Evolutionary conservation across 2,329 filamentous ascomycete species (phyloP).

Genomic region (Aureobasidium leucospermi): DNA sequence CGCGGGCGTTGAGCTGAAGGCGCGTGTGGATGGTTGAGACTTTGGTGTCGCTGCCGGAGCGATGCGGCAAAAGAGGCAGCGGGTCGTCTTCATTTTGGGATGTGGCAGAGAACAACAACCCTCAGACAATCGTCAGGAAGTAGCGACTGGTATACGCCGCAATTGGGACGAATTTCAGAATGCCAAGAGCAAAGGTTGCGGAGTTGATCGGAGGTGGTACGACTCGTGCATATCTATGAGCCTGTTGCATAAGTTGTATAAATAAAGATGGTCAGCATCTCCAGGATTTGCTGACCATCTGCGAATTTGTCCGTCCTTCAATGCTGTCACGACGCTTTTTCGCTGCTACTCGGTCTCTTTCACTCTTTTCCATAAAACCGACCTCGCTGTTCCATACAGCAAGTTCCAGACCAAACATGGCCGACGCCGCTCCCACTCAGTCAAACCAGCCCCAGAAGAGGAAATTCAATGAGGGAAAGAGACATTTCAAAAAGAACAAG

Average conservation of each 20-base stretch:
- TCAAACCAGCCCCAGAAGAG: slow-evolving; percentile 23
- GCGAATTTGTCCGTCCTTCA: background rate
- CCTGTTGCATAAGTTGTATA: background rate
- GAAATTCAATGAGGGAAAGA: slow-evolving; percentile 30
- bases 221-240: background rate
- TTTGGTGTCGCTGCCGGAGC: slow-evolving; percentile 22
- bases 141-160: background rate
- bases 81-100: slow-evolving; percentile 26
- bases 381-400: background rate
- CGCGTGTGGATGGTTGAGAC: slow-evolving; percentile 24
- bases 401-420: slow-evolving; percentile 8
- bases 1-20: slow-evolving; percentile 32
- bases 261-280: background rate
- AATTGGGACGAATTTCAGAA: slow-evolving; percentile 14
- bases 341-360: background rate
- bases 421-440: background rate
- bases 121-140: background rate
- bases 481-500: slow-evolving; percentile 39
- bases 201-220: slow-evolving; percentile 1
- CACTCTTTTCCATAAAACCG: background rate
- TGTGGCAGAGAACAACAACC: slow-evolving; percentile 18
- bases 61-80: slow-evolving; percentile 34
- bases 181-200: slow-evolving; percentile 14
- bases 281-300: slow-evolving; percentile 10
- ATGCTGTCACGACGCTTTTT: slow-evolving; percentile 10